phyloP scores from a whole-genome alignment of 345 rosid species.

The Lepidium didymum region DNA sequence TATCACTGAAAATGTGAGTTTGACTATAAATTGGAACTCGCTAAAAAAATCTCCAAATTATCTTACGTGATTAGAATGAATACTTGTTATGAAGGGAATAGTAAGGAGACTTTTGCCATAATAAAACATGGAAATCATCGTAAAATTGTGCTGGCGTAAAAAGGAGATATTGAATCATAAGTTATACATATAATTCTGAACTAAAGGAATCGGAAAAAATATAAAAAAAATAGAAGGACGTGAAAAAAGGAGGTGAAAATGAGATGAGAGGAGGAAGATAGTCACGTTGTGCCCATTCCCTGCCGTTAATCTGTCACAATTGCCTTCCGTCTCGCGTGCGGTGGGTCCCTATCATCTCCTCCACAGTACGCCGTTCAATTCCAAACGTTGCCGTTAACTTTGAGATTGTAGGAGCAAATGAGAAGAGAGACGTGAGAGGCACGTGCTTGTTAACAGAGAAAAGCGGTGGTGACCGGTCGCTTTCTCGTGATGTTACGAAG shows the following conservation, averaged over 20 bases:
- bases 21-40: too few relatives aligned
- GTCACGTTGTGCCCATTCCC: constrained; percentile 33
- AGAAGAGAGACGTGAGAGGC: constrained; percentile 23
- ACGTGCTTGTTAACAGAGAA: constrained; percentile 25
- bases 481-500: constrained; percentile 32
- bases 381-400: constrained; percentile 9
- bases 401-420: constrained; percentile 14
- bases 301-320: constrained; percentile 20
- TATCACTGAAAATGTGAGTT: too few relatives aligned
- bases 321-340: constrained; percentile 32
- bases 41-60: too few relatives aligned
- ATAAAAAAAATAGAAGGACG: not conserved
- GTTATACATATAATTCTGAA: not conserved
- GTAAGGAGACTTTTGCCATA: too few relatives aligned
- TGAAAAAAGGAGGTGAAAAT: not conserved
- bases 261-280: not conserved
- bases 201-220: not conserved
- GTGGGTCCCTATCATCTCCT: constrained; percentile 24
- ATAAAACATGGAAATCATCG: too few relatives aligned
- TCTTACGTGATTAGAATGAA: too few relatives aligned
- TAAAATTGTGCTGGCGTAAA: too few relatives aligned
- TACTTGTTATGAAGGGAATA: too few relatives aligned
- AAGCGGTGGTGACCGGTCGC: constrained; percentile 26
- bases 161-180: too few relatives aligned
- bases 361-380: not conserved